phyloP scores from a whole-genome alignment of 441 rosid genomes.

The Lepidium campestre region DNA sequence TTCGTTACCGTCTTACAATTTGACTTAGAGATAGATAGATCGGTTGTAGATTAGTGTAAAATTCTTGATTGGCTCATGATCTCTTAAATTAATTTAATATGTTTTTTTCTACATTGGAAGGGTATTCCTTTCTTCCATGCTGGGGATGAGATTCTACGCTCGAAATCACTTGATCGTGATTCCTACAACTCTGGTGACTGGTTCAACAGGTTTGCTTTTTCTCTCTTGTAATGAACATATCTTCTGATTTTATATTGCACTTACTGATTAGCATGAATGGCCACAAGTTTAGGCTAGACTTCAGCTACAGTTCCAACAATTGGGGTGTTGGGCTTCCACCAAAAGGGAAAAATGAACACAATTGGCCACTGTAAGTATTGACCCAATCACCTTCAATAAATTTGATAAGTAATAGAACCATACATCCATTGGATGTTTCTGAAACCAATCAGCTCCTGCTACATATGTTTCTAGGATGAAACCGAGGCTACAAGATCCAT shows the following conservation, averaged over 20 bases:
- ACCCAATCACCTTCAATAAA: background rate
- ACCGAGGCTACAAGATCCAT: conserved; percentile 80
- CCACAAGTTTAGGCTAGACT: conserved; percentile 65
- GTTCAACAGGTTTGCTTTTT: conserved; percentile 74
- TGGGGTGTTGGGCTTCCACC: conserved; percentile 99
- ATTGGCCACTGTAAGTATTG: conserved; percentile 77
- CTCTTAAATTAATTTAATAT: background rate
- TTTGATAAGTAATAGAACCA: background rate
- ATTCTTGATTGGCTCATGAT: background rate
- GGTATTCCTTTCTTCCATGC: conserved; percentile 96
- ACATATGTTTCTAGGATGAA: conserved; percentile 46
- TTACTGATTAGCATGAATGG: conserved; percentile 11
- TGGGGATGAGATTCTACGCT: conserved; percentile 95
- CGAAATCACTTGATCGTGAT: conserved; percentile 96
- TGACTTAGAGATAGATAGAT: background rate
- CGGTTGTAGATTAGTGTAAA: background rate
- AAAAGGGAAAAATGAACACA: conserved; percentile 70
- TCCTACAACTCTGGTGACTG: conserved; percentile 99
- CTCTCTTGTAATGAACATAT: background rate
- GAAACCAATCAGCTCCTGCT: background rate
- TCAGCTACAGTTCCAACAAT: conserved; percentile 69
- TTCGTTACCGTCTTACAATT: conserved; percentile 22
- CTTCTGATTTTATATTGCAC: background rate
- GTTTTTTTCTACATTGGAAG: conserved; percentile 29
- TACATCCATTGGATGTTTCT: background rate